phyloP scores from a whole-genome alignment of 495 filamentous ascomycete species.

The Margaritispora aquatica region DNA sequence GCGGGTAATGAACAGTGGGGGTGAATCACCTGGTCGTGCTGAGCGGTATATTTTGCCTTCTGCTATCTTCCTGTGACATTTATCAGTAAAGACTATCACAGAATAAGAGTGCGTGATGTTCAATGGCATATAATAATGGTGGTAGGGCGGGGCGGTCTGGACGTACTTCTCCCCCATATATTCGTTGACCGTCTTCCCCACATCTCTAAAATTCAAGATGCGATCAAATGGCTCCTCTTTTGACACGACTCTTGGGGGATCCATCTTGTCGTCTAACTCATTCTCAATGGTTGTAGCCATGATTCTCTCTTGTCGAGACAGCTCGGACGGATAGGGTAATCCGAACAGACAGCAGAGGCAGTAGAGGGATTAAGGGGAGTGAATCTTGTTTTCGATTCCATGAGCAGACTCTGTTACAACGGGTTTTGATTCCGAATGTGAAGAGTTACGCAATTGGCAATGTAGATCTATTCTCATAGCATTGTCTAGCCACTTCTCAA shows the following conservation, averaged over 20 bases:
- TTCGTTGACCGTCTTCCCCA: constrained; percentile 66
- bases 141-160: neutral
- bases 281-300: neutral
- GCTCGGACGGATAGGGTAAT: neutral
- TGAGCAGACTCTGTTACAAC: too few relatives aligned
- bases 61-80: constrained; percentile 47
- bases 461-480: too few relatives aligned
- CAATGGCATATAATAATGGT: too few relatives aligned
- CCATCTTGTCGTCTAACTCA: neutral
- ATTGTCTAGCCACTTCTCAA: neutral
- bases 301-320: neutral
- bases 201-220: constrained; percentile 81
- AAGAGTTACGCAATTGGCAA: too few relatives aligned
- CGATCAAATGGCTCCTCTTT: constrained; percentile 42
- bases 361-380: too few relatives aligned
- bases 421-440: too few relatives aligned
- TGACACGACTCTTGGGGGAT: neutral
- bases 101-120: too few relatives aligned
- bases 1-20: neutral
- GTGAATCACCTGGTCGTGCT: constrained; percentile 52
- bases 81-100: neutral
- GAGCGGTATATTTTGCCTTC: constrained; percentile 70
- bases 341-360: neutral
- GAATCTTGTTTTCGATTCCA: too few relatives aligned
- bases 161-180: constrained; percentile 47